Percentiles rank a stretch among this genome's conserved stretches.
Evolutionary conservation across 2,329 filamentous ascomycete species (phyloP).

Genomic region (Penicillium expansum): DNA sequence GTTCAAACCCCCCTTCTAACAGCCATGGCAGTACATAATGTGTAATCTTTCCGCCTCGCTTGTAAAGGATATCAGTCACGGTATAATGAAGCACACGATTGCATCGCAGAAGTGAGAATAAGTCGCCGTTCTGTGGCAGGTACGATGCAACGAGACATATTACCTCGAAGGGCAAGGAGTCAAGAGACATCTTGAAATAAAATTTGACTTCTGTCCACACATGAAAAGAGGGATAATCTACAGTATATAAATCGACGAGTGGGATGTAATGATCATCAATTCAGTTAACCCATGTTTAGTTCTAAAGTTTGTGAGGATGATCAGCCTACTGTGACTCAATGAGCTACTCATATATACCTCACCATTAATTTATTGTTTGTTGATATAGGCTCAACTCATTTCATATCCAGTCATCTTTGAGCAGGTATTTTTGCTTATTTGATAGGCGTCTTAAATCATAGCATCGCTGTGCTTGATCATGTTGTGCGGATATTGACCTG

Average conservation of each 20-base stretch:
- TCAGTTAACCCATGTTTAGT: not conserved
- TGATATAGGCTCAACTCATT: not conserved
- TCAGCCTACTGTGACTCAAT: not conserved
- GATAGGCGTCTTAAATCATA: not conserved
- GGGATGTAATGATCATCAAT: not conserved
- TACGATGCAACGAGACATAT: not conserved
- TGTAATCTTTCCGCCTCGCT: not conserved
- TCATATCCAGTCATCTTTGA: no score
- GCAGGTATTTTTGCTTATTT: not conserved
- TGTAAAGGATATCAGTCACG: not conserved
- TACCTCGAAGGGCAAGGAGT: not conserved
- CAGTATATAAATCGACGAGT: not conserved
- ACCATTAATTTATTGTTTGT: not conserved
- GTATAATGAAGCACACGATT: not conserved
- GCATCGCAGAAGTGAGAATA: not conserved
- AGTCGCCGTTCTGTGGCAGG: not conserved
- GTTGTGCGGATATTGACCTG: not conserved
- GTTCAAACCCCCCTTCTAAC: not conserved
- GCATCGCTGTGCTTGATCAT: not conserved
- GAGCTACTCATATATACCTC: not conserved
- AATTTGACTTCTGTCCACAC: not conserved
- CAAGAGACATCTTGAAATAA: not conserved
- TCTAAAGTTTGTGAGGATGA: not conserved
- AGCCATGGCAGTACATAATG: not conserved
- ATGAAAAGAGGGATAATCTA: not conserved